Evolutionary conservation across 129 eudicot species (phyloP).

Genomic region (Tagetes erecta): DNA sequence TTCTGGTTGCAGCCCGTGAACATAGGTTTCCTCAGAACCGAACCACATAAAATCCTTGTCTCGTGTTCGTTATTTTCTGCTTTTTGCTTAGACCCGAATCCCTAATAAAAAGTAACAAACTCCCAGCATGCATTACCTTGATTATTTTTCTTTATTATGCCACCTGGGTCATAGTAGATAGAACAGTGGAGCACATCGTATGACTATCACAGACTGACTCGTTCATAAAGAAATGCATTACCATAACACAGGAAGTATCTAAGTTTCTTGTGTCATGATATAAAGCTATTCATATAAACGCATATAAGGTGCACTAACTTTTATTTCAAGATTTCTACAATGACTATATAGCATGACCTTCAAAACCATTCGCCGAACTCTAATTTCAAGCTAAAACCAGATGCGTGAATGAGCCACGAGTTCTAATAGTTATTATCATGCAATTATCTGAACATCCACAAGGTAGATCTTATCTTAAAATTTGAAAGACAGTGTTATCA

Average conservation of each 20-base stretch:
- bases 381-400: not conserved
- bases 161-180: not conserved
- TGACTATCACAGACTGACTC: not conserved
- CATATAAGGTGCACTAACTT: not conserved
- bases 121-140: not conserved
- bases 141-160: not conserved
- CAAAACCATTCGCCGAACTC: not conserved
- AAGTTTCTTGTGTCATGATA: not conserved
- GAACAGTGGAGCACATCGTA: not conserved
- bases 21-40: too few relatives aligned
- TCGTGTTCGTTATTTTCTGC: too few relatives aligned
- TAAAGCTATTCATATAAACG: not conserved
- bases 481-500: not conserved
- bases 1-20: too few relatives aligned
- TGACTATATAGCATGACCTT: not conserved
- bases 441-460: constrained; percentile 17
- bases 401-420: too few relatives aligned
- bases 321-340: not conserved
- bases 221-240: not conserved
- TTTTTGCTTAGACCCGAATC: too few relatives aligned
- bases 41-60: too few relatives aligned
- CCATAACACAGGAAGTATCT: not conserved
- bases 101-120: not conserved
- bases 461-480: not conserved
- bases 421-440: not conserved